Evolutionary conservation across 169 alveolate species (phyloP), one percentile per base, ranked within the genome.

Genomic region (Babesia sp.): DNA sequence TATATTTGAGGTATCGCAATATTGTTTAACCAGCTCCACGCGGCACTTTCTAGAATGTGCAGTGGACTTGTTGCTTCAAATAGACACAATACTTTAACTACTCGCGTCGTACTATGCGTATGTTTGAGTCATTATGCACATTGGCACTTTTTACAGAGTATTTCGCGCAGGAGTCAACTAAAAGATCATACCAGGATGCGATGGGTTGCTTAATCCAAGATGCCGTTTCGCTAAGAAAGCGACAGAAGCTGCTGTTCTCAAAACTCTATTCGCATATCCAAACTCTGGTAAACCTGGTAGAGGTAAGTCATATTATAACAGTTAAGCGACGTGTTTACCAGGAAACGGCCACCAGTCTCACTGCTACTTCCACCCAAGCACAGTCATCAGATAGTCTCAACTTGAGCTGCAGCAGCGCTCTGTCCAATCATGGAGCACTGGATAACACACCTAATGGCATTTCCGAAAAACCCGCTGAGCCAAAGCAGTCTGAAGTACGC

Each of bases 201-300:
- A 78, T 78, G 86, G 83, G 82, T 56, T 60, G 73, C 53, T 39
- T 78, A 69, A 33, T 69, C 0, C 56, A 54, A 46, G 86, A 78
- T 48, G 71, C 55, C 57, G 46, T 48, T 50, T 56, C 58, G 79
- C 82, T 78, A n/a, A 22, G 66, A 3, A 78, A 67, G 70, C 61
- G 70, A 46, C 80, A 61, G 29, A 78, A 78, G 60, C 37, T n/a
- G 53, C 31, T 78, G 29, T 78, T 78, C 57, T 29, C 56, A 18
- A 22, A 69, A 18, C 61, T 78, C 12, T 61, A 78, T 46, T 26
- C 34, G n/a, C 74, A 78, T 0, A 57, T 78, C 7, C 66, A 56
- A 22, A 31, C 74, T 22, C 57, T 78, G 3, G 29, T 28, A 24
- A 53, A 36, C 24, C 31, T 78, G 2, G 60, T 78, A 20, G 67